These are phyloP conservation scores for Linum tenue DNA, from an alignment of 345 rosid genomes.

Conservation along the genomic window DNA sequence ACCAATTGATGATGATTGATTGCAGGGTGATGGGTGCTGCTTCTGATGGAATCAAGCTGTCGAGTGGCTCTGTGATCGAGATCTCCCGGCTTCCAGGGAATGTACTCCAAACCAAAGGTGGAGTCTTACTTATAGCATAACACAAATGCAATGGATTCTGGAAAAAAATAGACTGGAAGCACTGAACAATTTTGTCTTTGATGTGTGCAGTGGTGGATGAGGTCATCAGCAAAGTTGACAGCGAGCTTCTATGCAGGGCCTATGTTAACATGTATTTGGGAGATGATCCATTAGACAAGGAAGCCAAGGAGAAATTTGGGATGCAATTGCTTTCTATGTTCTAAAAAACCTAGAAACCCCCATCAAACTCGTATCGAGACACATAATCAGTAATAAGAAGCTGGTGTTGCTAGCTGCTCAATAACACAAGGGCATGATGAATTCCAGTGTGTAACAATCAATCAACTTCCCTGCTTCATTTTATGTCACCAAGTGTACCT, in stretches of 20 bases:
- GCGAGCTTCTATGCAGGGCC: constrained; percentile 51
- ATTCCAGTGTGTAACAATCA: too few species aligned
- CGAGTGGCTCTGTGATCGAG: constrained; percentile 38
- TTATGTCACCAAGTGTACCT: too few species aligned
- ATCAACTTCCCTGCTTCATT: too few species aligned
- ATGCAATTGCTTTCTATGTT: constrained; percentile 37
- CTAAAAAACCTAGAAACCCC: constrained; percentile 9
- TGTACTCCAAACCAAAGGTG: constrained; percentile 32
- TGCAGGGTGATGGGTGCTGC: constrained; percentile 36
- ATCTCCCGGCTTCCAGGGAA: constrained; percentile 37
- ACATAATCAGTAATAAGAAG: neutral
- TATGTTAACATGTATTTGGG: constrained; percentile 37
- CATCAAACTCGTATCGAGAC: neutral
- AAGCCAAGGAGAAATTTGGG: constrained; percentile 40
- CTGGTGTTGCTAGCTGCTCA: neutral
- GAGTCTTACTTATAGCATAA: neutral
- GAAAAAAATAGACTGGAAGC: neutral
- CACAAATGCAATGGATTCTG: neutral
- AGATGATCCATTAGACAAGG: constrained; percentile 39
- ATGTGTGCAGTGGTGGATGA: constrained; percentile 32
- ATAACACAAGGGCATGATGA: neutral
- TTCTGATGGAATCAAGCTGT: constrained; percentile 34
- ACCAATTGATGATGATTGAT: neutral
- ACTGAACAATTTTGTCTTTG: constrained; percentile 1
- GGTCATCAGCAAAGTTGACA: constrained; percentile 35